A percentile compares a stretch with the other conserved stretches of the same genome.
These are phyloP conservation scores for Diaporthe citri DNA, from an alignment of 2,329 filamentous ascomycete genomes.

Conservation along the genomic window DNA sequence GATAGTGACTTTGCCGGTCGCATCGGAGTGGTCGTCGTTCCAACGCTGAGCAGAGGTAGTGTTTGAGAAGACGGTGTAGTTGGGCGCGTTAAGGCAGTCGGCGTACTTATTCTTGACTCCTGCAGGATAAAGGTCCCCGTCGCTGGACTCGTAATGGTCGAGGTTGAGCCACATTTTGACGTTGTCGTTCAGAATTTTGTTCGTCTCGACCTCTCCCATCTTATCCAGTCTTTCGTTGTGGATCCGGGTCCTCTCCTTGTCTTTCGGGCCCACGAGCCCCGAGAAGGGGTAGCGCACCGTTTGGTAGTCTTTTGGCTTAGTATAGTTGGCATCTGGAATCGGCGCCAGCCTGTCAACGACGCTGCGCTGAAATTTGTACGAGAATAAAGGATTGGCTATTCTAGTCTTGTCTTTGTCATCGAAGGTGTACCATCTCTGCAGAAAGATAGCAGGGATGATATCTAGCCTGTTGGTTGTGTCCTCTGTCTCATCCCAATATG, in stretches of 20 bases:
- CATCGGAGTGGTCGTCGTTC: neutral
- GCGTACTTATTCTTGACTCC: neutral
- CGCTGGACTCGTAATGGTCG: neutral
- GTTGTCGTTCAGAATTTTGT: neutral
- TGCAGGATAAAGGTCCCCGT: neutral
- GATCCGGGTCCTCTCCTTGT: neutral
- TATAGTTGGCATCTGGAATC: neutral
- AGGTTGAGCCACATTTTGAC: neutral
- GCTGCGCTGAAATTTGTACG: neutral
- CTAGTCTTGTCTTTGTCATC: neutral
- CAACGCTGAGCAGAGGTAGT: neutral
- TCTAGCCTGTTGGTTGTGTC: neutral
- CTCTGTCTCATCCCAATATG: neutral
- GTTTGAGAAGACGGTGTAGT: neutral
- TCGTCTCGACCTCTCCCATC: neutral
- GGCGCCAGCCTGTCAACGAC: neutral
- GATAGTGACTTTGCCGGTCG: neutral
- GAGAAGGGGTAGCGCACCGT: neutral
- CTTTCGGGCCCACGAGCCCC: neutral
- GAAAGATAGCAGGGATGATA: neutral
- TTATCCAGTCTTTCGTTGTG: neutral
- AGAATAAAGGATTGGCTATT: neutral
- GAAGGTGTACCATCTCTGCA: neutral
- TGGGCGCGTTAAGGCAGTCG: neutral
- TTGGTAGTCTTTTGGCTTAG: neutral